phyloP scores from a whole-genome alignment of 2,329 filamentous ascomycete genomes.

The Diaporthe citrichinensis region DNA sequence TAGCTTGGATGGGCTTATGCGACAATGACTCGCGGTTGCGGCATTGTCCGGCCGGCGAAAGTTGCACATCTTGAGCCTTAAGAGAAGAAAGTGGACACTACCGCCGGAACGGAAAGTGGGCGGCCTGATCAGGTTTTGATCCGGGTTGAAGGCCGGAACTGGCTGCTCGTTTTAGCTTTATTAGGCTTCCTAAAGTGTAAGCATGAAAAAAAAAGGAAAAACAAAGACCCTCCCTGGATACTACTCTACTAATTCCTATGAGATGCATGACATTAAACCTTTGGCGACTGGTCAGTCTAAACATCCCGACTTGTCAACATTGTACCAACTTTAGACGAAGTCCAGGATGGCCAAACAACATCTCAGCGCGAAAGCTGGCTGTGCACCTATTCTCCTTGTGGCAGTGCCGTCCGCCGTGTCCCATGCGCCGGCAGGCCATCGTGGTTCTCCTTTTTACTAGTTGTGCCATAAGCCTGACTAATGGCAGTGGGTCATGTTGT shows the following conservation, averaged over 20 bases:
- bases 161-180: not conserved
- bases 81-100: not conserved
- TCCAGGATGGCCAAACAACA: not conserved
- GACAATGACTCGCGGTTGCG: not conserved
- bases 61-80: not conserved
- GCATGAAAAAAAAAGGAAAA: not conserved
- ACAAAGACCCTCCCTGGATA: not conserved
- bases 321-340: not conserved
- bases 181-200: not conserved
- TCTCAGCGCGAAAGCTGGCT: not conserved
- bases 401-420: not conserved
- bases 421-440: not conserved
- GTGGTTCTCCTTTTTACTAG: not conserved
- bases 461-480: not conserved
- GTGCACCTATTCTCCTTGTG: not conserved
- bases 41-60: not conserved
- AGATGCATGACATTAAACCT: too few relatives aligned
- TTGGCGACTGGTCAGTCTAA: too few relatives aligned
- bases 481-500: not conserved
- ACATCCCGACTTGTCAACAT: too few relatives aligned
- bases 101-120: slow-evolving; percentile 5
- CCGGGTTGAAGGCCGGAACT: not conserved
- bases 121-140: not conserved
- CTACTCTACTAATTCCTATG: too few relatives aligned
- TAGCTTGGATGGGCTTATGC: not conserved